Evolutionary conservation across 2,329 filamentous ascomycete genomes (phyloP).

Genomic region (Stemphylium vesicarium): DNA sequence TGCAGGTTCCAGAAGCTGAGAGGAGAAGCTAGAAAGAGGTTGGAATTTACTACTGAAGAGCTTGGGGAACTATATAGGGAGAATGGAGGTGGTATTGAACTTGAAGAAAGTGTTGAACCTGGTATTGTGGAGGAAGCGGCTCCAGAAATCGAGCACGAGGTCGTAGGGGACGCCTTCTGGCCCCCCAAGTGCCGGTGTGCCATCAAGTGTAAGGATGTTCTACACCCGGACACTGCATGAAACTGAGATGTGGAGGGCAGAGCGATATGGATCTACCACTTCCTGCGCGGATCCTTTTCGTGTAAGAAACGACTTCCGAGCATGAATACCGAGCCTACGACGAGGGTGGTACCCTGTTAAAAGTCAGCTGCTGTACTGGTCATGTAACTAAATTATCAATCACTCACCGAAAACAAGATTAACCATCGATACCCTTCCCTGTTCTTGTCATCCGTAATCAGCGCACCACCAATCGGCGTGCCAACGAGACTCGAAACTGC

Average conservation of each 20-base stretch:
- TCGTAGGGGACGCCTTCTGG: constrained; percentile 12
- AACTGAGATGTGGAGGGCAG: background rate
- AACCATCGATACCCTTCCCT: constrained; percentile 33
- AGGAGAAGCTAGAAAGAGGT: background rate
- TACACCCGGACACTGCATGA: background rate
- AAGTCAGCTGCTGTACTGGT: background rate
- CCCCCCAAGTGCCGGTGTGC: constrained; percentile 24
- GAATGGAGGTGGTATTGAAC: constrained; percentile 22
- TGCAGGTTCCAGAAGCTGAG: constrained; percentile 11
- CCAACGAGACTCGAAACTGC: constrained; percentile 71
- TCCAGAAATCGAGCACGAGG: background rate
- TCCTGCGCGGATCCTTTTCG: constrained; percentile 17
- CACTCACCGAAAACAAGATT: constrained; percentile 36
- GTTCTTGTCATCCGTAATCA: constrained; percentile 27
- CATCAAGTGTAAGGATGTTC: constrained; percentile 3
- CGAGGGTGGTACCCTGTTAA: constrained; percentile 22
- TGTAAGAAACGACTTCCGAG: constrained; percentile 27
- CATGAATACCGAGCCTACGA: constrained; percentile 26
- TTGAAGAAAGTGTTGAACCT: constrained; percentile 8
- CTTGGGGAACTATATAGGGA: constrained; percentile 24
- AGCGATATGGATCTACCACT: constrained; percentile 9
- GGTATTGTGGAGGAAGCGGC: background rate
- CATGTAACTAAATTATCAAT: background rate
- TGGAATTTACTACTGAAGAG: constrained; percentile 19
- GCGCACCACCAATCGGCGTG: constrained; percentile 67